A percentile compares a stretch with the other conserved stretches of the same genome.
Conservation (phyloP, 2,329 filamentous ascomycete genomes). For the Arthrobotrys sinensis region DNA sequence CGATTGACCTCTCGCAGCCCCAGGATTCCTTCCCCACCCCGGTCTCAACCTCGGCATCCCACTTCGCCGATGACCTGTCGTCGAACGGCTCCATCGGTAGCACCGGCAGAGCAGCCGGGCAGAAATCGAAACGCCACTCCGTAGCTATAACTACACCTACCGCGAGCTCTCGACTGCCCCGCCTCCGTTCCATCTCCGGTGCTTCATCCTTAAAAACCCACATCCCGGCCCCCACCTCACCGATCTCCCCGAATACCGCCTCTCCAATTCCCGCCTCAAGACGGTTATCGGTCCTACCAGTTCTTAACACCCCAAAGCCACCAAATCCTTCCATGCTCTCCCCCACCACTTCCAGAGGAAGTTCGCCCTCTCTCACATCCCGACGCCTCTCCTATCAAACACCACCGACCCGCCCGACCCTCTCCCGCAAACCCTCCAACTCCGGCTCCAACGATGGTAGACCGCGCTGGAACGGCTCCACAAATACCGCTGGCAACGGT, state of each 20-base stretch:
- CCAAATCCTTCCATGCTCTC: constrained; percentile 40
- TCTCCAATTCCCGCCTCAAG: constrained; percentile 17
- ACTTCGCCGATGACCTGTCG: constrained; percentile 46
- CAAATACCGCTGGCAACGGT: constrained; percentile 76
- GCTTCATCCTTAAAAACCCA: constrained; percentile 66
- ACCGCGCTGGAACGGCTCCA: constrained; percentile 81
- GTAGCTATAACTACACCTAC: constrained; percentile 31
- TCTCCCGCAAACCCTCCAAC: constrained; percentile 67
- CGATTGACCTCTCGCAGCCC: constrained; percentile 62
- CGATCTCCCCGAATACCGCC: constrained; percentile 38
- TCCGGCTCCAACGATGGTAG: constrained; percentile 71
- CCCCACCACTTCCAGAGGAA: constrained; percentile 48
- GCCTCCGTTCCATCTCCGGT: constrained; percentile 68
- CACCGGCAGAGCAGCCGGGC: constrained; percentile 12
- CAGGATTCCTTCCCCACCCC: constrained; percentile 68
- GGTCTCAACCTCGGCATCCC: constrained; percentile 68
- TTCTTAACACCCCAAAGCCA: constrained; percentile 57
- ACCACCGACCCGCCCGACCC: constrained; percentile 62
- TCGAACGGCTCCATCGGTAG: constrained; percentile 39
- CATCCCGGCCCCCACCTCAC: constrained; percentile 62
- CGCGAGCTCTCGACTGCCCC: constrained; percentile 41
- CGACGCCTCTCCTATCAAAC: constrained; percentile 51
- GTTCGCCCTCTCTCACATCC: constrained; percentile 49
- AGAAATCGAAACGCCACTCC: constrained; percentile 44
- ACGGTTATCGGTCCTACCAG: constrained; percentile 58